Base-by-base conservation (phyloP, 139 green algal species). In the Zygnema circumcarinatum region DNA sequence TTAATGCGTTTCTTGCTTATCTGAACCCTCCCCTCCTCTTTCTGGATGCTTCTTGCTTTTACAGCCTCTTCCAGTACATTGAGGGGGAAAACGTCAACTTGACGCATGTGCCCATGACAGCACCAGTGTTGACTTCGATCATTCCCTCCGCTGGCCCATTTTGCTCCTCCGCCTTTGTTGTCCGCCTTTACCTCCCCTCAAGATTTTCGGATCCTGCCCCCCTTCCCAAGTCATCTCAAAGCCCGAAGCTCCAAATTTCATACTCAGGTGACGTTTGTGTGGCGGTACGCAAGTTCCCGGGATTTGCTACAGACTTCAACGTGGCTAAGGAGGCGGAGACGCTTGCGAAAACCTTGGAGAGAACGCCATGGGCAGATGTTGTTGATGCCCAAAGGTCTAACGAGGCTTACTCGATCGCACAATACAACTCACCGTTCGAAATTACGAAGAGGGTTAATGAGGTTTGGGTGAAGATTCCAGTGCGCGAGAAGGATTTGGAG, bases 21-120 rank as follows among this genome's bases (percentile, higher is more conserved):
- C 7, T 16, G 47, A 16, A 25, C 47, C 7, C 7, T 62, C 47
- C 7, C 16, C 16, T 25, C 16, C 16, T 62, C 16, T 62, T 62
- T 62, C 47, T 62, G 47, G 11, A 53, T 78, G 69, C 16, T 78
- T 11, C 16, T 78, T 39, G 3, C 16, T 78, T 78, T 78, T 39
- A 11, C 81, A 87, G 73, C 35, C 83, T 90, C 2, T 90, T 90
- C 16, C 36, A 88, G 47, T 90, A 90, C 85, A 90, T 90, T 32
- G 25, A 90, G n/a, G 85, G 85, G 21, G 40, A 33, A n/a, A 90
- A 90, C 73, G 41, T 89, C 0, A 89, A 90, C 54, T 38, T 41
- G 21, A 52, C 40, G 41, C 38, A 36, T 22, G 40, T 90, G 2
- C 62, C 56, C 38, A 90, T 90, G 85, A 90, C 85, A n/a, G 85